Evolutionary conservation across 1,284 basidiomycete species (phyloP), one percentile per base, ranked within the genome.

Genomic region (Puccinia sorghi): DNA sequence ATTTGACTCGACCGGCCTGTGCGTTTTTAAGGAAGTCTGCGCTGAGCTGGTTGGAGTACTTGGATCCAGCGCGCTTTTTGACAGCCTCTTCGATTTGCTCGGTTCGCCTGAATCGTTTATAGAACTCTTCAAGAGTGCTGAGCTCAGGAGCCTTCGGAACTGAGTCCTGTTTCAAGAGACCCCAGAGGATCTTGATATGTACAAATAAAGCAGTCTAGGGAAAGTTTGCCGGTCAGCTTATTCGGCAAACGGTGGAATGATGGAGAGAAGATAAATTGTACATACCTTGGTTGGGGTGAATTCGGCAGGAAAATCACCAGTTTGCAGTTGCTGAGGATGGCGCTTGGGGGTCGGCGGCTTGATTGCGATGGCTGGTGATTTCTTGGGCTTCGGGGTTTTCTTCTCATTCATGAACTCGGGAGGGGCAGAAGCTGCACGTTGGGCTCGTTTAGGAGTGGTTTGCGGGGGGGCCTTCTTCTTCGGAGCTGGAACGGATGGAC

Each of bases 151-250:
- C 13, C 43, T 9, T 6, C 9, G 74, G 74, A 17, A 76, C 74
- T 1, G 52, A 76, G 17, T 76, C 39, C 22, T 66, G 59, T 52
- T 69, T 76, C 46, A 76, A 15, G n/a, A 76, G 61, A 32, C 63
- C 48, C 73, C 73, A 76, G 17, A 76, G 27, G 13, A 76, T 63
- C 54, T 41, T 61, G 63, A 76, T 76, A 41, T 76, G 74, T 1
- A 76, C 50, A 54, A 66, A 50, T n/a, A 76, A 76, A 12, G 74
- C 74, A 57, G 46, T 27, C 74, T 76, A 46, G 20, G 13, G 54
- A 66, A 66, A 43, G 22, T 8, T 25, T 59, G 20, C 20, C 6
- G 9, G 43, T 64, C 63, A 64, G 63, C 20, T n/a, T 43, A 22
- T 25, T 17, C n/a, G 25, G 4, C 5, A 59, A 25, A 56, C 8